phyloP scores from a whole-genome alignment of 768 basidiomycete genomes.

The Suillus cothurnatus region DNA sequence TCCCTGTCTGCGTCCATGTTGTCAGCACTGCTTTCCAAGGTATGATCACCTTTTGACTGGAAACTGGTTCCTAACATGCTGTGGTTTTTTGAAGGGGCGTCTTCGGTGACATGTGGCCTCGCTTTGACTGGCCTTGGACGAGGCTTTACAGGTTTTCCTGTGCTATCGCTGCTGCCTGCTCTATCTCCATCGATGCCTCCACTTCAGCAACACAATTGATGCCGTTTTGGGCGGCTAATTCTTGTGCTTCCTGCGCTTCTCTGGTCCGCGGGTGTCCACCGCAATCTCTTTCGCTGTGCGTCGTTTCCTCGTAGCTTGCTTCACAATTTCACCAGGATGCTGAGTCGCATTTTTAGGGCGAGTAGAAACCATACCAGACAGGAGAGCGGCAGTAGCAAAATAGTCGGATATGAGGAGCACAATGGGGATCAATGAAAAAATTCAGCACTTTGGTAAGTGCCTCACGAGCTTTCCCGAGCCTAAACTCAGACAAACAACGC shows the following conservation, averaged over 20 bases:
- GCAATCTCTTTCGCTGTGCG: slow-evolving; percentile 13
- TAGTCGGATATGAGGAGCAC: too few relatives aligned
- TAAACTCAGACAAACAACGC: background rate
- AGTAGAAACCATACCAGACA: too few relatives aligned
- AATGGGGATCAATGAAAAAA: background rate
- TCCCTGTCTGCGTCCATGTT: too few relatives aligned
- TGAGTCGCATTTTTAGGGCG: slow-evolving; percentile 7
- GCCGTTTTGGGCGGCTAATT: too few relatives aligned
- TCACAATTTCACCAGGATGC: slow-evolving; percentile 11
- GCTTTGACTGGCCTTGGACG: too few relatives aligned
- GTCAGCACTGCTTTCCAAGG: too few relatives aligned
- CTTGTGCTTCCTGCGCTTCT: too few relatives aligned
- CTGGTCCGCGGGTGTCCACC: background rate
- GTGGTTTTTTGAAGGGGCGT: too few relatives aligned
- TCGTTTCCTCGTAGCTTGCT: slow-evolving; percentile 5
- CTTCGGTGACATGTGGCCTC: too few relatives aligned
- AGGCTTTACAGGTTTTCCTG: background rate
- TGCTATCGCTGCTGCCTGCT: background rate
- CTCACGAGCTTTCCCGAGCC: background rate
- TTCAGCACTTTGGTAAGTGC: background rate
- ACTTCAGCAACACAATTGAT: slow-evolving; percentile 2
- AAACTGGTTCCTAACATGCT: too few relatives aligned
- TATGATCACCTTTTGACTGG: too few relatives aligned
- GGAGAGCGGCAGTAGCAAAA: too few relatives aligned
- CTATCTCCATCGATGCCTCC: slow-evolving; percentile 8